These are phyloP conservation scores for Boletus subcaerulescens DNA, from an alignment of 768 basidiomycete genomes.

Conservation along the genomic window DNA sequence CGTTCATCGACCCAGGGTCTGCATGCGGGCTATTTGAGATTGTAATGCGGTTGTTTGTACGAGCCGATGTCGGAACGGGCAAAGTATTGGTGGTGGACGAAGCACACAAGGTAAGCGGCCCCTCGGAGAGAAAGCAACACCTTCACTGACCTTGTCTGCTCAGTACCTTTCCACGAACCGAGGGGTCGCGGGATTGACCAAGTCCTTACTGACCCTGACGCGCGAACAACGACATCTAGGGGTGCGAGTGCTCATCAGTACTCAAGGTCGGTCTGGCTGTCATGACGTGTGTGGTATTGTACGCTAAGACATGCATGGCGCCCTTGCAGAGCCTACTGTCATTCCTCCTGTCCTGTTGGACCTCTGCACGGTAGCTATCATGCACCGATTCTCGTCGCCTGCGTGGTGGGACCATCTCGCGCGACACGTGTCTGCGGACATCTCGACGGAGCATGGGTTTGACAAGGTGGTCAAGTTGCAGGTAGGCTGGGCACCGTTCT, in stretches of 20 bases:
- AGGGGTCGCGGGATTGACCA: slow-evolving; percentile 50
- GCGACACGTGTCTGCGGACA: slow-evolving; percentile 59
- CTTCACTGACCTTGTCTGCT: not conserved
- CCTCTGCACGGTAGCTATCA: slow-evolving; percentile 55
- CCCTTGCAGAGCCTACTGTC: slow-evolving; percentile 57
- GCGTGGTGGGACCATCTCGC: slow-evolving; percentile 67
- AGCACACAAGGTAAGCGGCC: slow-evolving; percentile 56
- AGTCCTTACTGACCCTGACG: slow-evolving; percentile 51
- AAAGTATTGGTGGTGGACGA: slow-evolving; percentile 70
- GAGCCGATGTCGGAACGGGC: slow-evolving; percentile 53
- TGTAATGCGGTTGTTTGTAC: slow-evolving; percentile 56
- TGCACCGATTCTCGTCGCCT: slow-evolving; percentile 70
- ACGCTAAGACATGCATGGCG: not conserved
- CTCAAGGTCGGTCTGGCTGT: slow-evolving; percentile 48
- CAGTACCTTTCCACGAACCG: slow-evolving; percentile 53
- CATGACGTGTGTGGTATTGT: not conserved
- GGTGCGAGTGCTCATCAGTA: slow-evolving; percentile 71
- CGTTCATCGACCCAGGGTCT: slow-evolving; percentile 59
- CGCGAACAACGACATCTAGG: slow-evolving; percentile 66
- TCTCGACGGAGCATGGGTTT: slow-evolving; percentile 53
- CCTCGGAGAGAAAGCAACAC: not conserved
- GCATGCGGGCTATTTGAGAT: slow-evolving; percentile 69
- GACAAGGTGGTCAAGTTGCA: slow-evolving; percentile 58
- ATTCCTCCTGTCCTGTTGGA: slow-evolving; percentile 62
- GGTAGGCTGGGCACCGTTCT: slow-evolving; percentile 33